Evolutionary conservation across 1,284 basidiomycete genomes (phyloP).

Genomic region (Naganishia sp.): DNA sequence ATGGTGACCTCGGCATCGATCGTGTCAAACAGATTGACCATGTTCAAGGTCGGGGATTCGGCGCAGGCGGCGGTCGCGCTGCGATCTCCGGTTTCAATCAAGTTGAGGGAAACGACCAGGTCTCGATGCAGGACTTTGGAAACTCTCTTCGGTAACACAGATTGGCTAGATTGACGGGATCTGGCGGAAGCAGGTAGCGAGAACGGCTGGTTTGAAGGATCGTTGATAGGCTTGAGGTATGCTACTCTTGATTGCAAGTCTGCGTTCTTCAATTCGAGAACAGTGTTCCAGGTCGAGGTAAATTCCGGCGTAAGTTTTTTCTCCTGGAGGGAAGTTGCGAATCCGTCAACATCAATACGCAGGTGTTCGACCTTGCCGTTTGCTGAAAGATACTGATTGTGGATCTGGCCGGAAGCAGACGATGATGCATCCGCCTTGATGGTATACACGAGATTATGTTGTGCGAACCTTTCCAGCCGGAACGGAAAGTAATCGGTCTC

Average conservation of each 20-base stretch:
- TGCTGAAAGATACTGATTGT: constrained; percentile 13
- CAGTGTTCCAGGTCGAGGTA: constrained; percentile 32
- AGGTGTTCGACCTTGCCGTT: constrained; percentile 14
- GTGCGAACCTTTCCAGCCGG: constrained; percentile 14
- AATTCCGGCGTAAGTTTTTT: constrained; percentile 8
- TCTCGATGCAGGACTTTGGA: constrained; percentile 27
- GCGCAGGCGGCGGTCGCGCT: background rate
- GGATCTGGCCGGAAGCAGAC: background rate
- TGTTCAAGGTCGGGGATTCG: background rate
- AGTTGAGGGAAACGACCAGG: constrained; percentile 29
- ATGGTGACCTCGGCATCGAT: constrained; percentile 29
- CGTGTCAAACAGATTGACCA: constrained; percentile 14
- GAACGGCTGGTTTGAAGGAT: background rate
- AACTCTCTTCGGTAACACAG: background rate
- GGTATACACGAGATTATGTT: constrained; percentile 30
- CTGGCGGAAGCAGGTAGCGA: constrained; percentile 6
- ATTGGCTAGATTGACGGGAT: constrained; percentile 1
- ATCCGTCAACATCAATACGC: constrained; percentile 29
- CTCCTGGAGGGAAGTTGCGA: background rate
- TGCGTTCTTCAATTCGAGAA: constrained; percentile 27
- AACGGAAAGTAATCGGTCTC: constrained; percentile 21
- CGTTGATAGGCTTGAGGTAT: constrained; percentile 20
- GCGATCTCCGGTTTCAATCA: constrained; percentile 6
- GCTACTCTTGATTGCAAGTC: constrained; percentile 15
- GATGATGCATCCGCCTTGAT: constrained; percentile 20